Percentiles rank a stretch among this genome's conserved stretches.
Conservation (phyloP, 176 grass and related monocot genomes). For the Puya raimondii region DNA sequence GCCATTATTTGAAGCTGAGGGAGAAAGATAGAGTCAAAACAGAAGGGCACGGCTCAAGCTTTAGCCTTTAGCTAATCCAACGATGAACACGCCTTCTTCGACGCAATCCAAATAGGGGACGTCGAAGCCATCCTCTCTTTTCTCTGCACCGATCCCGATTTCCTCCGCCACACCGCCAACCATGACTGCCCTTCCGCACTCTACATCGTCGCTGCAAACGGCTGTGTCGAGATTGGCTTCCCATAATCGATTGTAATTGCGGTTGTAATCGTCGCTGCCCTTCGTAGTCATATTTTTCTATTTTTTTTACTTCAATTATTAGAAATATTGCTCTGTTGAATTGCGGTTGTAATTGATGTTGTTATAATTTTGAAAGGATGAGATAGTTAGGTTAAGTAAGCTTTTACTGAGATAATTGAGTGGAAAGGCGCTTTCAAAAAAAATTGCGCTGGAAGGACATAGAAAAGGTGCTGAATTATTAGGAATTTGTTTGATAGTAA, state of each 20-base stretch:
- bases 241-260: too few relatives aligned
- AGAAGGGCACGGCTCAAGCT: conserved; percentile 86
- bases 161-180: conserved; percentile 58
- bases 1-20: neutral
- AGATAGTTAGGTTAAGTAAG: too few relatives aligned
- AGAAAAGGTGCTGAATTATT: rapidly evolving
- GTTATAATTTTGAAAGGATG: too few relatives aligned
- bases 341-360: too few relatives aligned
- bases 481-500: too few relatives aligned
- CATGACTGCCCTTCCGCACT: conserved; percentile 83
- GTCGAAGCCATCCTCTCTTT: conserved; percentile 40
- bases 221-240: conserved; percentile 48
- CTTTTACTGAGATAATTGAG: too few relatives aligned
- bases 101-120: conserved; percentile 71
- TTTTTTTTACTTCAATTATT: neutral
- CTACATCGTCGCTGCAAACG: conserved; percentile 86
- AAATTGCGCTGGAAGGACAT: too few relatives aligned
- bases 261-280: neutral
- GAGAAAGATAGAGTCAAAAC: too few relatives aligned
- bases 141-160: conserved; percentile 35
- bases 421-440: rapidly evolving
- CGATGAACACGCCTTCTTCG: conserved; percentile 81
- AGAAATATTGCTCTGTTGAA: too few relatives aligned
- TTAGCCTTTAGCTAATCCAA: conserved; percentile 58
- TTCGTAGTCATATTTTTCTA: neutral